Evolutionary conservation across 2,329 filamentous ascomycete species (phyloP).

Genomic region (Monosporascus sp.): DNA sequence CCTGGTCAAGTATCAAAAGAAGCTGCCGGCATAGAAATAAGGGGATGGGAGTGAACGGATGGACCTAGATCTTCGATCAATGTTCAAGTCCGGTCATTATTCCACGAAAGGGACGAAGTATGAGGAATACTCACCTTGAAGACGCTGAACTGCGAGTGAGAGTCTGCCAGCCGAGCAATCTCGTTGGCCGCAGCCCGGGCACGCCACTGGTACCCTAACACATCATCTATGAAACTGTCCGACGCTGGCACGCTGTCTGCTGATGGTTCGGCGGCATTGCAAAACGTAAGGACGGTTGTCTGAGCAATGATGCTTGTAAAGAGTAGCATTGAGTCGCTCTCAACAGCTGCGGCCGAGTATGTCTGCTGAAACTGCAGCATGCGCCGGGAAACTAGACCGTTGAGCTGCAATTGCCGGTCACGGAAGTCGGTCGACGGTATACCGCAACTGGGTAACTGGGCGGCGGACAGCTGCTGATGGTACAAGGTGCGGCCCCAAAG

Average conservation of each 20-base stretch:
- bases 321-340: constrained; percentile 6
- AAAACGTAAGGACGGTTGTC: constrained; percentile 2
- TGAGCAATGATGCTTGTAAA: constrained; percentile 9
- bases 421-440: constrained; percentile 2
- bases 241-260: neutral
- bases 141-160: constrained; percentile 1
- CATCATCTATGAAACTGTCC: neutral
- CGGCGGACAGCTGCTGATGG: constrained; percentile 2
- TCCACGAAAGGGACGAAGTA: too few relatives aligned
- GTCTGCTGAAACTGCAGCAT: constrained; percentile 2
- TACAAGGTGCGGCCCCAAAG: constrained; percentile 8
- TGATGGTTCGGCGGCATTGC: constrained; percentile 3
- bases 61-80: too few relatives aligned
- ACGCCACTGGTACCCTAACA: constrained; percentile 1
- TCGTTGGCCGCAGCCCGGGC: constrained; percentile 2
- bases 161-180: constrained; percentile 2
- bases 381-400: constrained; percentile 1
- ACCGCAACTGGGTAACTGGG: neutral
- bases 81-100: too few relatives aligned
- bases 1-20: too few relatives aligned
- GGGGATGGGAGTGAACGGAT: too few relatives aligned
- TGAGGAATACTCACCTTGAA: constrained; percentile 2
- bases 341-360: constrained; percentile 2
- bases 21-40: too few relatives aligned
- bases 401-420: constrained; percentile 5